Conservation (phyloP, 768 basidiomycete species). For the Russula ochroleuca region DNA sequence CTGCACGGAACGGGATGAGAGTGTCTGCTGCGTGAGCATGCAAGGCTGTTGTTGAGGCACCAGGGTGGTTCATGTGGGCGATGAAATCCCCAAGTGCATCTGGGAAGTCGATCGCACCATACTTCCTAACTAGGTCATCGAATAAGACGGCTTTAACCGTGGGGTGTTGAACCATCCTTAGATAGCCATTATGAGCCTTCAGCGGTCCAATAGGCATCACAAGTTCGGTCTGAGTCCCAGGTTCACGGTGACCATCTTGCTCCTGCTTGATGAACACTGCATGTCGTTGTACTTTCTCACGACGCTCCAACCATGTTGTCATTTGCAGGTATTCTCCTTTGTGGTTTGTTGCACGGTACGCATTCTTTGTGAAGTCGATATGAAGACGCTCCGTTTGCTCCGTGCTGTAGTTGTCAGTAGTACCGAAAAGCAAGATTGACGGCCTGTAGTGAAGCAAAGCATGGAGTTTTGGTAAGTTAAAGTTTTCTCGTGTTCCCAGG, state of each 20-base stretch:
- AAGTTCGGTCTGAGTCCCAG: too few relatives aligned
- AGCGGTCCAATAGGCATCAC: too few relatives aligned
- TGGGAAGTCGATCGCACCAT: background rate
- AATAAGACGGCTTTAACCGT: background rate
- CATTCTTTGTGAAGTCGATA: background rate
- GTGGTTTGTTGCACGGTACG: constrained; percentile 31
- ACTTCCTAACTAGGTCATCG: background rate
- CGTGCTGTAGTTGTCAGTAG: background rate
- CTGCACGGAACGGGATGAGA: background rate
- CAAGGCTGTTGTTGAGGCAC: background rate
- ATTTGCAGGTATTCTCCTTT: background rate
- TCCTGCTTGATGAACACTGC: background rate
- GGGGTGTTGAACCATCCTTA: background rate
- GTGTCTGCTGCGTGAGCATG: background rate
- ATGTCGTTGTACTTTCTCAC: background rate
- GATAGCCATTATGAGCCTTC: background rate
- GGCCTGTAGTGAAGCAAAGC: constrained; percentile 27
- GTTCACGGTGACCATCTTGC: too few relatives aligned
- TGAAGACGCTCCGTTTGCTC: background rate
- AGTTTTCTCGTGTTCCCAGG: constrained; percentile 27
- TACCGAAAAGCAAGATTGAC: constrained; percentile 56
- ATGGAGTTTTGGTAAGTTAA: constrained; percentile 32
- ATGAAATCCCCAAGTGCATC: background rate
- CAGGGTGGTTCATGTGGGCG: background rate
- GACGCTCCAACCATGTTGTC: background rate